Evolutionary conservation across 108 stramenopile species (phyloP), one percentile per base, ranked within the genome.

Genomic region (Craspedostauros australis): DNA sequence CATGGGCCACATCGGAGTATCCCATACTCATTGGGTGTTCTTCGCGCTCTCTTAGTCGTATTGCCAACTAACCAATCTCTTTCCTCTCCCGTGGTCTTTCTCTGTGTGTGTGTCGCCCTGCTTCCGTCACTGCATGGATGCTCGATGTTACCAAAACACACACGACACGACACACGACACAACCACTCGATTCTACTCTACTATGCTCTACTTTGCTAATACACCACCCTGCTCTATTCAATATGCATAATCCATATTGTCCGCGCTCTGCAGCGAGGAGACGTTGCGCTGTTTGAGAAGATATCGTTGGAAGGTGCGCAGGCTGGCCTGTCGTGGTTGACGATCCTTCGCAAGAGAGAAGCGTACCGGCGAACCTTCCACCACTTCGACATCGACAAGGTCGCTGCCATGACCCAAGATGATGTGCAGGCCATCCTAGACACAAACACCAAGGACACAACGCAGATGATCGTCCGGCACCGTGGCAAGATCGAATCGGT

Each of bases 321-420:
- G 60, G 46, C 77, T n/a, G 86, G 86, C 2, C 48, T 88, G 1
- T 66, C 64, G 0, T 88, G 86, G 86, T 50, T 68, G 50, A 88
- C 86, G 4, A 76, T 88, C 15, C 38, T 88, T 24, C 48, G 54
- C 11, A 88, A 88, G 59, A 76, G 86, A 2, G 72, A 81, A 27
- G 76, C 63, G 5, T 84, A 82, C 69, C 79, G 80, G 2, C n/a
- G 32, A 18, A 47, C 62, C 11, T 88, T 77, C 48, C 46, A 61
- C 39, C 18, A 71, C 21, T 88, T 88, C 66, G 75, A 88, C 36
- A 57, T 80, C 40, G 72, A 77, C 20, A 54, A 37, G 32, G 75
- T 82, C 20, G 78, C 76, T 20, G 24, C 28, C n/a, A 73, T 80
- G 69, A 75, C 71, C 4, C 20, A 4, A 0, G 16, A 57, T 1